These are phyloP conservation scores for Fusarium dlaminii DNA, from an alignment of 2,329 filamentous ascomycete species.

Conservation along the genomic window DNA sequence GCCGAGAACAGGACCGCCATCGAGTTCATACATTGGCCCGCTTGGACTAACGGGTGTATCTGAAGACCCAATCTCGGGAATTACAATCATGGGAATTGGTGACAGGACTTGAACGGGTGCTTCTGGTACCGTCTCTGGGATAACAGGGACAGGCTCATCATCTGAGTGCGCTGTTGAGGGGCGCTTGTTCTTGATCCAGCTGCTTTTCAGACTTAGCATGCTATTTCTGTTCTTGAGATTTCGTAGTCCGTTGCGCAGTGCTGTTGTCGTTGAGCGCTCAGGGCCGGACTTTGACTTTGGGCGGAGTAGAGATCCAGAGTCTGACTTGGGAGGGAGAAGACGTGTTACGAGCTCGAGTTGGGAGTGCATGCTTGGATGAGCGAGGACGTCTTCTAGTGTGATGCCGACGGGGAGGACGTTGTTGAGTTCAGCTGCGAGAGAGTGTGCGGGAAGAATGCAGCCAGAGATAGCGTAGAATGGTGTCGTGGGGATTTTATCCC, in stretches of 20 bases:
- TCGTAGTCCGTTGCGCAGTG: constrained; percentile 34
- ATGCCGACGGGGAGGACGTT: constrained; percentile 53
- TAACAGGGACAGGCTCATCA: background rate
- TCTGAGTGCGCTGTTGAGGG: background rate
- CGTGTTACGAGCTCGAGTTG: constrained; percentile 56
- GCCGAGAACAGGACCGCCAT: background rate
- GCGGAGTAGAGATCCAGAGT: constrained; percentile 26
- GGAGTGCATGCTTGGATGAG: constrained; percentile 59
- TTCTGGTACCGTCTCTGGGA: background rate
- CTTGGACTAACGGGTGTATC: background rate
- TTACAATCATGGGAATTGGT: background rate
- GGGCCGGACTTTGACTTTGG: background rate
- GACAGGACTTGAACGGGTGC: background rate
- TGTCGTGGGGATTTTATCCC: constrained; percentile 54
- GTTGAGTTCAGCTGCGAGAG: constrained; percentile 58
- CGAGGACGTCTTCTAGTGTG: constrained; percentile 59
- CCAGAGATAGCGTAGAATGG: constrained; percentile 63
- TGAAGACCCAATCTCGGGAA: constrained; percentile 5
- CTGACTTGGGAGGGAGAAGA: constrained; percentile 35
- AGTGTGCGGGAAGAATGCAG: constrained; percentile 58
- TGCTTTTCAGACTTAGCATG: constrained; percentile 38
- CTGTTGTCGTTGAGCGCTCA: constrained; percentile 6
- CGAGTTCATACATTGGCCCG: background rate
- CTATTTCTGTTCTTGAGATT: constrained; percentile 35
- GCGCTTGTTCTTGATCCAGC: constrained; percentile 42